Percentiles rank a stretch among this genome's conserved stretches.
Conservation (phyloP, 2,329 filamentous ascomycete species). For the Colletotrichum tropicale region DNA sequence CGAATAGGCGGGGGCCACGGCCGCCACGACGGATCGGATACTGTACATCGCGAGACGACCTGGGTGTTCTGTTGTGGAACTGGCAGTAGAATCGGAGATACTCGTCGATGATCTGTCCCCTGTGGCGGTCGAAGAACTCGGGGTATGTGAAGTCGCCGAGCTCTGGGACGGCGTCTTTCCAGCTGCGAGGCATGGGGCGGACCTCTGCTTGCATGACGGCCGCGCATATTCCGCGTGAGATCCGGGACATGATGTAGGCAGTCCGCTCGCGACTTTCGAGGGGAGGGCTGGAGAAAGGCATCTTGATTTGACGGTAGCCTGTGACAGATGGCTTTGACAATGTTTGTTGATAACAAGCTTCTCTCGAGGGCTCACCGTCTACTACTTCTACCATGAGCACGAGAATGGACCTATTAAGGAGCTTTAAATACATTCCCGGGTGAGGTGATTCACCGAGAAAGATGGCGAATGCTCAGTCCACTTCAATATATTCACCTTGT, state of each 20-base stretch:
- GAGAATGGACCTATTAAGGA: neutral
- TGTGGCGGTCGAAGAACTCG: neutral
- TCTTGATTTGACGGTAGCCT: neutral
- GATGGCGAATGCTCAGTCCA: fast-evolving
- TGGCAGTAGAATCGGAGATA: neutral
- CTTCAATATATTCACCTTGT: neutral
- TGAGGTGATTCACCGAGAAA: neutral
- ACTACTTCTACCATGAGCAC: fast-evolving
- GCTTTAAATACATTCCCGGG: neutral
- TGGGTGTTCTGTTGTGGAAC: neutral
- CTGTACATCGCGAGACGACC: neutral
- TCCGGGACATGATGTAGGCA: neutral
- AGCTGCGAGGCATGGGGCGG: neutral
- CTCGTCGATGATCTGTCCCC: neutral
- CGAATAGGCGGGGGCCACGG: neutral
- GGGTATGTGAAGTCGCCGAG: neutral
- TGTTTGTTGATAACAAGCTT: neutral
- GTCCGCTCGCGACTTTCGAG: neutral
- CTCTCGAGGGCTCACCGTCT: fast-evolving
- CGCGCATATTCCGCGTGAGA: neutral
- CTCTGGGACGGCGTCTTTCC: neutral
- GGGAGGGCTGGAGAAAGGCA: neutral
- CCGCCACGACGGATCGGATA: neutral
- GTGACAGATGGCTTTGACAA: fast-evolving
- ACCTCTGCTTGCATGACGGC: neutral